phyloP scores from a whole-genome alignment of 1,139 yeast species.

The Diutina ranongensis region DNA sequence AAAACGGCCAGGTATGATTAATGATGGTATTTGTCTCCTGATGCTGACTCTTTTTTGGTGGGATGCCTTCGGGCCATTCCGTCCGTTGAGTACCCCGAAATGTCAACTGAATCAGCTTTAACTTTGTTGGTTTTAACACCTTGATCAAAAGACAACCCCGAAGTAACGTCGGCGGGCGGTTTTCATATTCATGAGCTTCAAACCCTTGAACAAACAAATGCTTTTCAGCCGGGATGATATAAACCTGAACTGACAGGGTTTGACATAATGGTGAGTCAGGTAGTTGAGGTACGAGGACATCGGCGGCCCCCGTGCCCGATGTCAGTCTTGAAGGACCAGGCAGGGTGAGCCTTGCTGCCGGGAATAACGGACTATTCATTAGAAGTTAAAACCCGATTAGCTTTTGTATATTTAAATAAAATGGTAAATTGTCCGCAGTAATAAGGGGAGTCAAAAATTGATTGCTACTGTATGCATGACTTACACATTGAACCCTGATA shows the following conservation, averaged over 20 bases:
- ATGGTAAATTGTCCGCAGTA: no score
- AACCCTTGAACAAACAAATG: slow-evolving; percentile 76
- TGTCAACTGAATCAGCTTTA: slow-evolving; percentile 54
- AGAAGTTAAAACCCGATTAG: no score
- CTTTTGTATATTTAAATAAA: no score
- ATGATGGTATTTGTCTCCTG: slow-evolving; percentile 56
- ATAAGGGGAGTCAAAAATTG: background rate
- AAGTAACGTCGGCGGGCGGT: slow-evolving; percentile 69
- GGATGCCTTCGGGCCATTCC: slow-evolving; percentile 98
- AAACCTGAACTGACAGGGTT: slow-evolving; percentile 38
- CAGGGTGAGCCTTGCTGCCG: slow-evolving; percentile 9
- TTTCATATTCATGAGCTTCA: slow-evolving; percentile 48
- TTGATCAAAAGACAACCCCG: slow-evolving; percentile 73
- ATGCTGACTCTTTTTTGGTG: slow-evolving; percentile 67
- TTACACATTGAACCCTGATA: background rate
- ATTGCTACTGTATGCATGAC: background rate
- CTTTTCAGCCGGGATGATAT: slow-evolving; percentile 66
- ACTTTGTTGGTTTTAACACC: slow-evolving; percentile 61
- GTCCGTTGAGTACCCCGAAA: slow-evolving; percentile 72
- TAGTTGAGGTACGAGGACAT: slow-evolving; percentile 23
- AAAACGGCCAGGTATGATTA: slow-evolving; percentile 90
- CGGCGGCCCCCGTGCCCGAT: slow-evolving; percentile 6
- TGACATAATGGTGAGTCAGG: slow-evolving; percentile 38
- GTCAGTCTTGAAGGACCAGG: slow-evolving; percentile 6
- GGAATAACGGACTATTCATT: slow-evolving; percentile 9